Conservation (phyloP, 225 moss, liverwort and hornwort species). For the Neckera pumila region DNA sequence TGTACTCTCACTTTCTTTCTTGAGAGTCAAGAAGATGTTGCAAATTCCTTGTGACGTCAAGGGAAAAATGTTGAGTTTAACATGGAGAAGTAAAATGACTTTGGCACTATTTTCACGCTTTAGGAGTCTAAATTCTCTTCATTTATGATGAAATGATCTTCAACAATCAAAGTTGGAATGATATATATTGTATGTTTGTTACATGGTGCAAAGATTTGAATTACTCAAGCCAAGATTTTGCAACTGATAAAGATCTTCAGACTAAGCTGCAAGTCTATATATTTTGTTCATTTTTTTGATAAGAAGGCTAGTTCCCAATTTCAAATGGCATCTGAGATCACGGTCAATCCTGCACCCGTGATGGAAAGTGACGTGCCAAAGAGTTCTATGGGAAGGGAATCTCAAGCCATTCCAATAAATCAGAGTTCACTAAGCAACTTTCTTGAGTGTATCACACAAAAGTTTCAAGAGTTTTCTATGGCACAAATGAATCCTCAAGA, state of each 20-base stretch:
- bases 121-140: accelerated
- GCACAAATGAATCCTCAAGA: not conserved
- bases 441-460: not conserved
- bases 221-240: not conserved
- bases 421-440: not conserved
- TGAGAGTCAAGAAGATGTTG: not conserved
- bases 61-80: not conserved
- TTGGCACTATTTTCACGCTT: not conserved
- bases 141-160: not conserved
- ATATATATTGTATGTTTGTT: no score
- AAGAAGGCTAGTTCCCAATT: not conserved
- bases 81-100: not conserved
- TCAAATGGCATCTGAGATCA: not conserved
- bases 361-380: not conserved
- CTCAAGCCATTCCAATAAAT: not conserved
- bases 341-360: accelerated
- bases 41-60: not conserved
- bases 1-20: accelerated
- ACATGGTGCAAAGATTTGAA: not conserved
- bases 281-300: not conserved
- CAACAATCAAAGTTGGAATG: not conserved
- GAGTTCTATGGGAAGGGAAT: not conserved
- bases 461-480: not conserved
- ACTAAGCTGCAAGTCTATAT: not conserved
- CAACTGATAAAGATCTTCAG: not conserved